Conservation (phyloP, 2,329 filamentous ascomycete genomes). For the Monosporascus sp. region DNA sequence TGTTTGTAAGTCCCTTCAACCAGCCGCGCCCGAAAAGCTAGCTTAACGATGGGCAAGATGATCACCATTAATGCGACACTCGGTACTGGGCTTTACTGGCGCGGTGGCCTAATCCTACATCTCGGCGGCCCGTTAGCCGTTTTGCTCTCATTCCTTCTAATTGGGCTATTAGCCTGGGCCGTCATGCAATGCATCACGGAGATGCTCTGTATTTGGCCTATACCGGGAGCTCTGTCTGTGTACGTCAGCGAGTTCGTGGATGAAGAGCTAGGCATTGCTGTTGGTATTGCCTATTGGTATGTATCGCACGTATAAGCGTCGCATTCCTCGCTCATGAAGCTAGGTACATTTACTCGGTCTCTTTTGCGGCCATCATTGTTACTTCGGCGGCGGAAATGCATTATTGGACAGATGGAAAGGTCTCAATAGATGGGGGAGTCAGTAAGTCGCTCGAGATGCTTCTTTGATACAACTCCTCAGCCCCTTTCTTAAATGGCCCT, state of each 20-base stretch:
- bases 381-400: constrained; percentile 18
- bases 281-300: constrained; percentile 28
- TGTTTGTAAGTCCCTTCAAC: constrained; percentile 13
- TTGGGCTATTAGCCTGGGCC: constrained; percentile 23
- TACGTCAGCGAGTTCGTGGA: constrained; percentile 29
- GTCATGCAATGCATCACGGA: constrained; percentile 28
- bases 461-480: neutral
- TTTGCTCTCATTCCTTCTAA: constrained; percentile 21
- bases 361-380: constrained; percentile 21
- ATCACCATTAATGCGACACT: constrained; percentile 24
- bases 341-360: constrained; percentile 24
- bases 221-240: constrained; percentile 25
- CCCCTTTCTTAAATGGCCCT: neutral
- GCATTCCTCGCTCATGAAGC: neutral
- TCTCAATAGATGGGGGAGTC: neutral
- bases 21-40: neutral
- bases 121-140: constrained; percentile 21
- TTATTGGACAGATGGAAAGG: constrained; percentile 13
- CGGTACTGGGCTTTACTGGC: constrained; percentile 24
- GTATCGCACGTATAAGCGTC: constrained; percentile 2
- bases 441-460: neutral
- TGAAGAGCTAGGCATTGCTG: constrained; percentile 24
- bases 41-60: constrained; percentile 14
- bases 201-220: constrained; percentile 26
- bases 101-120: constrained; percentile 23